Evolutionary conservation across 2,329 filamentous ascomycete genomes (phyloP), one percentile per base, ranked within the genome.

Genomic region (Trichoderma sp.): DNA sequence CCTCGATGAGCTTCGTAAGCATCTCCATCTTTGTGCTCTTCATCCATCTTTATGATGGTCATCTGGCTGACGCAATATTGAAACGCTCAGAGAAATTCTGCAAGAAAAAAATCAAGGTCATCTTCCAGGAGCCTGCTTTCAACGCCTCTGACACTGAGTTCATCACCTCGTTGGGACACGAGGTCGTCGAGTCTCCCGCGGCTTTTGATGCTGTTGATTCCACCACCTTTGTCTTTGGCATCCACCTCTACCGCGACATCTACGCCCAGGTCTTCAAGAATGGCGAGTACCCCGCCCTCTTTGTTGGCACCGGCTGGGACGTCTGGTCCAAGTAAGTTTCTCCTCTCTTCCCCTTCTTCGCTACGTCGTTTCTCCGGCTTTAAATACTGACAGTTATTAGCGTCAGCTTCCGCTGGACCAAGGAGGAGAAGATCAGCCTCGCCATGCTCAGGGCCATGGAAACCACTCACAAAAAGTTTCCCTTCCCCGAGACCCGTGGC

Each of bases 81-180:
- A 43, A 13, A 13, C 16, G 11, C 31, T 27, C n/a, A 66, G 53
- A 66, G 19, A 29, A 33, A 19, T 8, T 8, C 4, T 43, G 40
- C 19, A 43, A 35, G 0, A n/a, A 40, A 0, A 16, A 13, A 0
- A 24, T 88, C 16, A 74, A 77, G 4, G 85, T 84, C 68, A 72
- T 83, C 65, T 85, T 88, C 68, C 87, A 89, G 71, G 87, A 89
- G 40, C 87, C 87, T 0, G 72, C 82, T 37, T 88, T 88, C 73
- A 83, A 83, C 0, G 35, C 75, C 1, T 77, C 80, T 0, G 86
- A 88, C 73, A 81, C 77, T 43, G 76, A 78, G 0, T 90, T 89
- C 72, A 83, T 90, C 33, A 75, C 69, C 5, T 19, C 33, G 5
- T 29, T 61, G 19, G 53, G 56, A n/a, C 86, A 87, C 63, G 67